Conservation (phyloP, 2,329 filamentous ascomycete genomes). For the Bertia moriformis region DNA sequence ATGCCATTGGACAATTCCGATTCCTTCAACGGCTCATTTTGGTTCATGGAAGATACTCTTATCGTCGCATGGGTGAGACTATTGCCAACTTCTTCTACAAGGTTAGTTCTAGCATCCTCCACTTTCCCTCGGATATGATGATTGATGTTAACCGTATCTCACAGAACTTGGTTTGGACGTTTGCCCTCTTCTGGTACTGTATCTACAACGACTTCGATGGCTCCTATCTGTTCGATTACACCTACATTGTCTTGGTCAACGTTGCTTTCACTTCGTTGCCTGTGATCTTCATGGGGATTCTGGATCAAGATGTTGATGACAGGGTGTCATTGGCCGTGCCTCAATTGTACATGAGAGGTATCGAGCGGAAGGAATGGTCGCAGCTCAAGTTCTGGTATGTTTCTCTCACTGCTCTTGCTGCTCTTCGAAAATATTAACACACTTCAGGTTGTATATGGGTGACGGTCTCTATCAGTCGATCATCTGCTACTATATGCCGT, state of each 20-base stretch:
- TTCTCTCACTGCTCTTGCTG: neutral
- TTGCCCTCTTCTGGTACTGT: conserved; percentile 93
- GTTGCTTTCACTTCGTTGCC: conserved; percentile 50
- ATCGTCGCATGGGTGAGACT: conserved; percentile 77
- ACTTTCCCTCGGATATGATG: too few species aligned
- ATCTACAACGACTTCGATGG: conserved; percentile 93
- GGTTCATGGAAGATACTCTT: conserved; percentile 92
- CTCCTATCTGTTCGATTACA: conserved; percentile 94
- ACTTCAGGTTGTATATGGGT: conserved; percentile 57
- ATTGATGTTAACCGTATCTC: neutral
- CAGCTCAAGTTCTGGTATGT: conserved; percentile 76
- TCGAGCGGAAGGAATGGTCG: conserved; percentile 93
- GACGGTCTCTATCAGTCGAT: conserved; percentile 92
- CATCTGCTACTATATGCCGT: conserved; percentile 85
- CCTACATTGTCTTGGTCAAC: conserved; percentile 93
- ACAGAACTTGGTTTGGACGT: conserved; percentile 94
- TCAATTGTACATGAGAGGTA: conserved; percentile 86
- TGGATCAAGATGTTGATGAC: conserved; percentile 1
- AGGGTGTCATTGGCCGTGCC: conserved; percentile 86
- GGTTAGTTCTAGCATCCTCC: too few species aligned
- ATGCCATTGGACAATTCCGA: conserved; percentile 85
- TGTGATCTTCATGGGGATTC: neutral
- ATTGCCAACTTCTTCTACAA: conserved; percentile 99
- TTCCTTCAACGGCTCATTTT: conserved; percentile 74
- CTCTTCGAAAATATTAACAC: neutral